Evolutionary conservation across 495 filamentous ascomycete genomes (phyloP), one percentile per base, ranked within the genome.

Genomic region (Penicillium cataractarum): DNA sequence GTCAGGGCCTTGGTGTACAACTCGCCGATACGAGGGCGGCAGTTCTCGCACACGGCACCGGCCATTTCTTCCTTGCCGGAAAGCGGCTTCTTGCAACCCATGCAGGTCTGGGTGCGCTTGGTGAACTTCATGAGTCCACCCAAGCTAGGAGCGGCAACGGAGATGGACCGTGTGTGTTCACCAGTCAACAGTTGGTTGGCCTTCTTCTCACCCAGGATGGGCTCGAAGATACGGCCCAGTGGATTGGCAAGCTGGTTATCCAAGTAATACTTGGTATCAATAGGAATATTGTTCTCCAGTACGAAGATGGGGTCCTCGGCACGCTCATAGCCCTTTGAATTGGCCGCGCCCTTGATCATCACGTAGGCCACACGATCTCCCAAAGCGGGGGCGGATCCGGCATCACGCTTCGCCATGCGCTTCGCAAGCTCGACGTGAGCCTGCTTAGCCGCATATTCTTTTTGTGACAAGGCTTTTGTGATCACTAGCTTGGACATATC

Each of bases 401-500:
- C 87, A 69, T 99, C 95, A 65, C 95, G 92, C 75, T 98, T 97
- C 75, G 86, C 87, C 95, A 99, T 99, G 22, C 96, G 89, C 65
- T 92, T 86, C 0, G 91, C 94, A 33, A 99, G 90, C 73, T 97
- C 93, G 53, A 94, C 90, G 75, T 99, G 95, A 0, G 95, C 95
- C 78, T 98, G 95, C 75, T 95, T 97, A 26, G 86, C 89, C 12
- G 83, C 85, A 67, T 99, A 99, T 61, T 88, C 85, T 10, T 72
- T 71, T 73, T 98, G 97, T 1, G 95, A 86, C 15, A 98, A 82
- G 1, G 96, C 95, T 76, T 99, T 99, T 10, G 95, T 99, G 73
- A 99, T 99, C 73, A 99, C 95, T 6, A 99, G 87, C 73, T 97
- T 97, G 17, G 93, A 97, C 93, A 99, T 96, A 80, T 99, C 95